Base-by-base conservation (phyloP, 78 protist genomes). In the Abeoforma whisleri region DNA sequence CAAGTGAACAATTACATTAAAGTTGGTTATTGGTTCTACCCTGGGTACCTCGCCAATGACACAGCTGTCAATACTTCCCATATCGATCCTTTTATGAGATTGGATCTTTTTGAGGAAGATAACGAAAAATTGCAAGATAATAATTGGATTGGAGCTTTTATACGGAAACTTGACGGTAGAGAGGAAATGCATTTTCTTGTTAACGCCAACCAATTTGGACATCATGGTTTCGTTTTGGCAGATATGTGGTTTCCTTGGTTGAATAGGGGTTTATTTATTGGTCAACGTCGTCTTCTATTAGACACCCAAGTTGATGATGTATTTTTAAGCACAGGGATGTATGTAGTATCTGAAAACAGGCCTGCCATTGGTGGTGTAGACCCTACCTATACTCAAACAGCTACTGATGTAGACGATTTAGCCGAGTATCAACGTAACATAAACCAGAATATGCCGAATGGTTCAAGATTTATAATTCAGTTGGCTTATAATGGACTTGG, bases 111-210 rank as follows among this genome's bases (percentile, higher is more conserved):
- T 28, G 40, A 79, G n/a, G n/a, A 34, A 16, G 57, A 40, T n/a
- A 57, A 33, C 37, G 16, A 79, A 57, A 33, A 19, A 0, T 30
- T 38, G 68, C 19, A 40, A 30, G 25, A 57, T 16, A 19, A 79
- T n/a, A 72, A 72, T 35, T 81, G 57, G 57, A 37, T 81, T 8
- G 85, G 85, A 8, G 85, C 71, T 30, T 30, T 40, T 37, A 19
- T 39, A n/a, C 2, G 36, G 70, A 72, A 40, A 48, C n/a, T 39
- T 2, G 30, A 81, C 73, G 85, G 85, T 30, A 0, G 36, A 38
- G 85, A 81, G 8, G 85, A 81, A 38, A 81, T 81, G 85, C 57
- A 81, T 0, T 81, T 81, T 72, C 57, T 81, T 22, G 37, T 81
- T 72, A 81, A 81, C 0, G 33, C 71, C 71, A 81, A 81, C 28